Evolutionary conservation across 2,329 filamentous ascomycete genomes (phyloP), one percentile per base, ranked within the genome.

Genomic region (Exserohilum turcica): DNA sequence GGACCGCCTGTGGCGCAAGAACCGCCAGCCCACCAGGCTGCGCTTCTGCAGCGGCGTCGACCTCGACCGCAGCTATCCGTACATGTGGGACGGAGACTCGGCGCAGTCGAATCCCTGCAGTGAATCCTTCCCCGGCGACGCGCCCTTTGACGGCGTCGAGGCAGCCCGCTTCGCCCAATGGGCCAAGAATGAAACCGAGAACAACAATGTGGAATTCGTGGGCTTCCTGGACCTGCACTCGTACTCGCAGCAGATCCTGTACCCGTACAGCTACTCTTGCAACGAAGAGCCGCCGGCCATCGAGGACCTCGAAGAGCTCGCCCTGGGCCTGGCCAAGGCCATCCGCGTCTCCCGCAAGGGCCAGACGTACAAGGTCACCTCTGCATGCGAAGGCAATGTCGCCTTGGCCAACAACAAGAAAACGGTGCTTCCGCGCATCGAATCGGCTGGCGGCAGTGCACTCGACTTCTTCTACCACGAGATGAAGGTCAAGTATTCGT

Each of bases 381-480:
- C 91, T 1, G 94, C 94, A 1, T 99, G 94, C 66, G 89, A 95
- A 71, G 91, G 91, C 13, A 89, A 90, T 15, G 82, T 89, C 1
- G 72, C 75, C 6, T 67, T 77, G 7, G 65, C 63, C 31, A 64
- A 68, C 56, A 63, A 68, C 3, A 71, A 71, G 32, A 66, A 68
- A 37, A 55, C 59, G 2, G 54, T 77, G 5, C 76, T 79, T 18
- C 79, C 80, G 3, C 79, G 85, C 33, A 84, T 92, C 57, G 90
- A 94, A 70, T 84, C 84, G 0, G 86, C 87, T 3, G 92, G 93
- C 33, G 93, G 93, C 2, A 92, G 90, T 43, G 91, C 90, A 1
- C 85, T 97, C 36, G 94, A 97, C 75, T 97, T 90, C 86, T 96
- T 99, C 75, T 96, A 96, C 72, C 90, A 96, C 64, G 89, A 95